Conservation (phyloP, 2,329 filamentous ascomycete genomes). For the Scleromitrula shiraiana region DNA sequence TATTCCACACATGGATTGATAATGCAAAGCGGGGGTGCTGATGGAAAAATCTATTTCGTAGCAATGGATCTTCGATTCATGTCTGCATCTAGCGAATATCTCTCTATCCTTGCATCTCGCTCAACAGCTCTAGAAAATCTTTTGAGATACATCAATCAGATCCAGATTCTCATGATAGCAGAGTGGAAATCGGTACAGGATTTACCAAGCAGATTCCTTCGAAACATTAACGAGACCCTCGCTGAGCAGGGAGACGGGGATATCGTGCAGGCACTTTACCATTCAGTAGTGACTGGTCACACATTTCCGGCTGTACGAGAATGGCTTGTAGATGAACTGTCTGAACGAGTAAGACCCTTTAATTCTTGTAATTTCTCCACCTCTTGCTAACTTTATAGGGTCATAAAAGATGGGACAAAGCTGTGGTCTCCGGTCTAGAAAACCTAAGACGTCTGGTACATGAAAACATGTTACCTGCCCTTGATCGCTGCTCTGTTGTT, state of each 20-base stretch:
- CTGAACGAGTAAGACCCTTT: conserved; percentile 56
- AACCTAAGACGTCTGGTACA: conserved; percentile 71
- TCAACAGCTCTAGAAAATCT: conserved; percentile 82
- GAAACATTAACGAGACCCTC: conserved; percentile 68
- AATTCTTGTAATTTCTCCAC: not conserved
- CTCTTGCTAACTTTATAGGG: conserved; percentile 44
- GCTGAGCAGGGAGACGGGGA: conserved; percentile 54
- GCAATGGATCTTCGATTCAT: conserved; percentile 81
- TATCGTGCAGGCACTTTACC: conserved; percentile 71
- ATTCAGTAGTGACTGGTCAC: conserved; percentile 76
- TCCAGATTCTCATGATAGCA: conserved; percentile 66
- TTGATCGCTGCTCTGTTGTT: conserved; percentile 76
- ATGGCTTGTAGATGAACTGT: conserved; percentile 79
- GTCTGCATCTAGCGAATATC: conserved; percentile 66
- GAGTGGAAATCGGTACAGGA: conserved; percentile 82
- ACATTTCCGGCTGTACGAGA: conserved; percentile 69
- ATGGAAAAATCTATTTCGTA: conserved; percentile 48
- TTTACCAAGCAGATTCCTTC: conserved; percentile 69
- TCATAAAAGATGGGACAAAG: conserved; percentile 92
- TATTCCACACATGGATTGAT: conserved; percentile 72
- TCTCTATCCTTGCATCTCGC: conserved; percentile 79
- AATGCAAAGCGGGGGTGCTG: conserved; percentile 38
- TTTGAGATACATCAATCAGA: conserved; percentile 75
- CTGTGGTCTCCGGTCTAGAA: conserved; percentile 68
- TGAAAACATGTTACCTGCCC: conserved; percentile 78